phyloP scores from a whole-genome alignment of 805 yeast species.

The Kurtzmaniella cleridarum region DNA sequence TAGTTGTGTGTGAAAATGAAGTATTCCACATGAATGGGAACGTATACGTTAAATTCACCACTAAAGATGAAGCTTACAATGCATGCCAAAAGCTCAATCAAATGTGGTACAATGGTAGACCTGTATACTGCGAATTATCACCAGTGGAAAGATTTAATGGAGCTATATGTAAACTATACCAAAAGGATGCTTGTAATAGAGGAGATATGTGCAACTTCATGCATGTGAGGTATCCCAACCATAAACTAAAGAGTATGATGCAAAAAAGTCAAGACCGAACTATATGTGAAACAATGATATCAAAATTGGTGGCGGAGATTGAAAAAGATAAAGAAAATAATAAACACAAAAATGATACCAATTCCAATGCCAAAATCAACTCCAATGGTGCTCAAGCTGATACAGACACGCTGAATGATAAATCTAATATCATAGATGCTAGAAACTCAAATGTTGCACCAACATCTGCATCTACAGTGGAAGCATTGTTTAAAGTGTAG shows the following conservation, averaged over 20 bases:
- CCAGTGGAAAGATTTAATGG: constrained; percentile 69
- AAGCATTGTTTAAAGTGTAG: not conserved
- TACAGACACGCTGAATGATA: too few species aligned
- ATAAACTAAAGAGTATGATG: constrained; percentile 24
- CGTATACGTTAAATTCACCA: constrained; percentile 63
- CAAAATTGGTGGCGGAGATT: not conserved
- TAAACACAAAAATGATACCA: not conserved
- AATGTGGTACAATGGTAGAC: constrained; percentile 77
- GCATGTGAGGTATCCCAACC: constrained; percentile 62
- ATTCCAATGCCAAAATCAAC: not conserved
- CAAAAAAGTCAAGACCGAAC: not conserved
- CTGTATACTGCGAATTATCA: constrained; percentile 72
- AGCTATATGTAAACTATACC: constrained; percentile 72
- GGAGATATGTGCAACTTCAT: constrained; percentile 84
- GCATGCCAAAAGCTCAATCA: constrained; percentile 62
- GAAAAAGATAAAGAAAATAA: not conserved
- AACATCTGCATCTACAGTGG: not conserved
- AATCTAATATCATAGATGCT: not conserved
- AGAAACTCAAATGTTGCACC: not conserved
- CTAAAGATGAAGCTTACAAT: constrained; percentile 50
- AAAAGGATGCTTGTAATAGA: constrained; percentile 59
- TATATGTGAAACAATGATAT: not conserved
- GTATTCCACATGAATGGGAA: constrained; percentile 83
- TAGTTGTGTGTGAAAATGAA: constrained; percentile 78
- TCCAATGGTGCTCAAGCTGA: too few species aligned